Conservation (phyloP, 129 eudicot species). For the Smallanthus sonchifolius region DNA sequence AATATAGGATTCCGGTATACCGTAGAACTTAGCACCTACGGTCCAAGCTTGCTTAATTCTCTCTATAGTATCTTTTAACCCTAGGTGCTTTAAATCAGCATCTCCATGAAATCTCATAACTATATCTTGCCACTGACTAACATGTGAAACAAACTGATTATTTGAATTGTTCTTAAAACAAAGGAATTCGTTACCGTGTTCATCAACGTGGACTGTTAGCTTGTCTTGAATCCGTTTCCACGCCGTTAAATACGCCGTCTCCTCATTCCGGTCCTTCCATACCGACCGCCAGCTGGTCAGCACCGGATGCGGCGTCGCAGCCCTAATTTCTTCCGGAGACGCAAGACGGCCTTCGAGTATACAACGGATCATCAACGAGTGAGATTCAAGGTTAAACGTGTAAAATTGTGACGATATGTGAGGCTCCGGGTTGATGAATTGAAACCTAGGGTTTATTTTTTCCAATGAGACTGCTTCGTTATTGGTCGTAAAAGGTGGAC, state of each 20-base stretch:
- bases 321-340: slow-evolving; percentile 65
- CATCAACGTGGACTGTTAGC: slow-evolving; percentile 45
- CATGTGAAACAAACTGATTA: slow-evolving; percentile 69
- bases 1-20: slow-evolving; percentile 81
- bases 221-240: slow-evolving; percentile 96
- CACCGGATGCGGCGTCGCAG: slow-evolving; percentile 53
- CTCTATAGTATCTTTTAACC: slow-evolving; percentile 23
- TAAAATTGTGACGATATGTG: slow-evolving; percentile 81
- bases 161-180: slow-evolving; percentile 71
- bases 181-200: slow-evolving; percentile 41
- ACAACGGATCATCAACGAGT: slow-evolving; percentile 67
- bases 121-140: slow-evolving; percentile 80
- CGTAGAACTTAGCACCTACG: slow-evolving; percentile 88
- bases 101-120: slow-evolving; percentile 13
- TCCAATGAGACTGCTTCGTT: background rate
- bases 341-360: slow-evolving; percentile 61
- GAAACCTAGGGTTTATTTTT: slow-evolving; percentile 12
- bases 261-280: slow-evolving; percentile 95
- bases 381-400: slow-evolving; percentile 69
- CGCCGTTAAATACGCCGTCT: slow-evolving; percentile 78
- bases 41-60: slow-evolving; percentile 47
- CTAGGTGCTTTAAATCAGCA: slow-evolving; percentile 5
- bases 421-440: slow-evolving; percentile 57
- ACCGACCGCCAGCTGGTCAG: slow-evolving; percentile 81
- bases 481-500: background rate